These are phyloP conservation scores for Dendryphion nanum DNA, from an alignment of 2,329 filamentous ascomycete species.

Conservation along the genomic window DNA sequence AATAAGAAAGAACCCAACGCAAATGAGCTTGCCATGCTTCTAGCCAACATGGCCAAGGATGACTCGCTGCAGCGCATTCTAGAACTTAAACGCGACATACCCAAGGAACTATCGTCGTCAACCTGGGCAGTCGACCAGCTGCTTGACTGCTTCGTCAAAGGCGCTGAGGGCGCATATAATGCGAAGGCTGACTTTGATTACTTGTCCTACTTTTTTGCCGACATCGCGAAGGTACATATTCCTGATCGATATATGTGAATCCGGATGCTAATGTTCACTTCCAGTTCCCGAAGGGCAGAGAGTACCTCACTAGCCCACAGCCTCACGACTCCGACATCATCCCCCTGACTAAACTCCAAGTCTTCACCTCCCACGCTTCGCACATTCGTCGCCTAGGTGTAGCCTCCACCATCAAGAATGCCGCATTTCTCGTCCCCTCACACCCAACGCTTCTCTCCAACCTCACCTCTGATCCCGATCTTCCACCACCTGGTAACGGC, in stretches of 20 bases:
- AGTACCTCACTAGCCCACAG: constrained; percentile 72
- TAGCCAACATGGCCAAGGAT: constrained; percentile 87
- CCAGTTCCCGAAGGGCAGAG: constrained; percentile 68
- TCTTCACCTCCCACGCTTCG: constrained; percentile 89
- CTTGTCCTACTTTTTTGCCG: constrained; percentile 89
- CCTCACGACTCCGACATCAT: constrained; percentile 73
- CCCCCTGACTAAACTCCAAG: constrained; percentile 87
- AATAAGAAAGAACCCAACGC: constrained; percentile 75
- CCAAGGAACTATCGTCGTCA: constrained; percentile 69
- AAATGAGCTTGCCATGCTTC: constrained; percentile 83
- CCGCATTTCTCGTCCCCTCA: constrained; percentile 74
- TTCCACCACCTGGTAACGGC: constrained; percentile 56
- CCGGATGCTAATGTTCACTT: not conserved
- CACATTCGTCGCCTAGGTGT: constrained; percentile 86
- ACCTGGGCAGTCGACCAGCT: constrained; percentile 81
- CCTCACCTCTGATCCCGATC: constrained; percentile 26
- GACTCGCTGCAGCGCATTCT: constrained; percentile 70
- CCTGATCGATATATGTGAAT: not conserved
- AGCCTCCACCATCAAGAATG: constrained; percentile 94
- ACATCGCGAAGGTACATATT: constrained; percentile 65
- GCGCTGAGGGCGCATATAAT: constrained; percentile 79
- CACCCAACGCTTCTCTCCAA: constrained; percentile 67
- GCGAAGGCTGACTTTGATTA: constrained; percentile 86
- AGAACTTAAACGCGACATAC: constrained; percentile 64
- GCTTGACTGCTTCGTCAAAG: constrained; percentile 94